Base-by-base conservation (phyloP, 129 eudicot species). In the Flaveria sonorensis region DNA sequence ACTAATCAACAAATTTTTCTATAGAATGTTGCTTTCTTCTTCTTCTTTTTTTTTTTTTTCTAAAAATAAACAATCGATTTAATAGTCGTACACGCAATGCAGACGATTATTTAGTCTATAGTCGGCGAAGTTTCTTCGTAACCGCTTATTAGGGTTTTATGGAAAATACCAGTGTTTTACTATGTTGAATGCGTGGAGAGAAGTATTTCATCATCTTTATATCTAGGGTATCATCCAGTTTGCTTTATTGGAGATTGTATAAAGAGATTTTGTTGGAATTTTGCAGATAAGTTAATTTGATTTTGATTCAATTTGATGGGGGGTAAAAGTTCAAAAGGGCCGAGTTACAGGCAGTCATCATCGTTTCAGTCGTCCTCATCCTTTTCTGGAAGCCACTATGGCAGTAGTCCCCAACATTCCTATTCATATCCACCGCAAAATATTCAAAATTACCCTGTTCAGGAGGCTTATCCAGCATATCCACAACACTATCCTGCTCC, bases 291-390 rank as follows among this genome's bases (percentile, higher is more conserved):
- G 10, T 79, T 79, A 67, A 40, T 62, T 62, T 59, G 28, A 23
- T 50, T 79, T 61, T 52, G 67, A 8, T 64, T 20, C 36, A 23
- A 79, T 72, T 19, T 20, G 46, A 81, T 92, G 97, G 97, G 97
- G 78, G 87, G 80, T 7, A 87, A 78, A 67, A 87, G 86, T 81
- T 92, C 97, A 7, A 92, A 61, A 32, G 86, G 86, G 72, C 71
- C 71, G 16, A 80, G 77, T 55, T 80, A 60, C 28, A 71, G 85
- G 76, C 87, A 78, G 72, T 61, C 88, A 12, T 73, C 93, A 18
- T 73, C 87, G 11, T 72, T 75, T 32, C 84, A 76, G 70, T 86
- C 92, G 23, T 48, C 77, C 14, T 78, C 96, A 2, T 81, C 88
- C 5, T 83, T 83, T 43, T 81, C 86, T 12, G 89, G 91, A 86